phyloP scores from a whole-genome alignment of 2,329 filamentous ascomycete species.

The Alternaria postmessia region DNA sequence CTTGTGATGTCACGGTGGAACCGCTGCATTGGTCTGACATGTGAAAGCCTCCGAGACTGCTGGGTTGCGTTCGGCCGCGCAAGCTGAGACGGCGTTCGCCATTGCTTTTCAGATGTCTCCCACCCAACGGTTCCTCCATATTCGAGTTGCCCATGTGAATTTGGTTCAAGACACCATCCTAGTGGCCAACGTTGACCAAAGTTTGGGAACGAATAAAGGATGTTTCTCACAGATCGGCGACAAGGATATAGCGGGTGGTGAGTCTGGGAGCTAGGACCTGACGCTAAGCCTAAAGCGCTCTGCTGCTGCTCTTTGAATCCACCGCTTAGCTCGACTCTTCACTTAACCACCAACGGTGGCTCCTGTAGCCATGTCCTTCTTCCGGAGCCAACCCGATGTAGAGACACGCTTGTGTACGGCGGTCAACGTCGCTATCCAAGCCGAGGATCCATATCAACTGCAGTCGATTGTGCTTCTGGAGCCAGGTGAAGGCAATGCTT shows the following conservation, averaged over 20 bases:
- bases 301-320: constrained; percentile 13
- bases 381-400: constrained; percentile 32
- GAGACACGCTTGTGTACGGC: constrained; percentile 39
- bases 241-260: constrained; percentile 13
- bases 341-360: constrained; percentile 17
- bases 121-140: background rate
- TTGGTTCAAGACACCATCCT: background rate
- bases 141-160: background rate
- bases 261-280: constrained; percentile 16
- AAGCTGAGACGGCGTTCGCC: background rate
- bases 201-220: background rate
- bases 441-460: constrained; percentile 32
- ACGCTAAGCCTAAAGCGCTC: constrained; percentile 15
- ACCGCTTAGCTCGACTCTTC: constrained; percentile 16
- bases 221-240: constrained; percentile 7
- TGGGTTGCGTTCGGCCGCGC: background rate
- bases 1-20: constrained; percentile 35
- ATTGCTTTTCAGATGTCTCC: background rate
- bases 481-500: constrained; percentile 28
- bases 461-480: constrained; percentile 42
- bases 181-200: background rate
- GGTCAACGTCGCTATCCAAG: constrained; percentile 38
- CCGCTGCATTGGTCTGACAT: constrained; percentile 21
- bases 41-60: constrained; percentile 24
- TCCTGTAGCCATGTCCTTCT: constrained; percentile 30